Conservation (phyloP, 768 basidiomycete genomes). For the Pluteus cervinus region DNA sequence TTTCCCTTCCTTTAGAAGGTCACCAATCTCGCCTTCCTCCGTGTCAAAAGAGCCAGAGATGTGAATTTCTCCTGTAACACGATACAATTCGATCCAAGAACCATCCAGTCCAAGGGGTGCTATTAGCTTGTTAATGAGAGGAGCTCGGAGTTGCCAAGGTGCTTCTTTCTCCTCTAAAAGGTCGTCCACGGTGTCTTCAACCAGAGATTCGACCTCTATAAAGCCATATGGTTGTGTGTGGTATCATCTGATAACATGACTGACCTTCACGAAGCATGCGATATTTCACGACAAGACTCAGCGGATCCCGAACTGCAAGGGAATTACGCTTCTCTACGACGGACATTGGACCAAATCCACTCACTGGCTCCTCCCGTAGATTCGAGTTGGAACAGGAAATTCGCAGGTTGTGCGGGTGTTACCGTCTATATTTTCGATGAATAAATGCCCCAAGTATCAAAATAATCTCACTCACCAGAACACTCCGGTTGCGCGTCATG, state of each 20-base stretch:
- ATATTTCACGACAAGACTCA: slow-evolving; percentile 65
- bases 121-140: slow-evolving; percentile 42
- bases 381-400: slow-evolving; percentile 78
- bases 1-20: slow-evolving; percentile 24
- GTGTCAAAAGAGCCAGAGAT: slow-evolving; percentile 39
- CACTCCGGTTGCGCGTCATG: slow-evolving; percentile 35
- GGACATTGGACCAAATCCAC: slow-evolving; percentile 10
- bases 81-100: slow-evolving; percentile 65
- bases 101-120: slow-evolving; percentile 57
- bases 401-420: slow-evolving; percentile 67
- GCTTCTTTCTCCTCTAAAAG: slow-evolving; percentile 30
- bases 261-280: slow-evolving; percentile 80
- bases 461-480: slow-evolving; percentile 41
- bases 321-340: slow-evolving; percentile 8
- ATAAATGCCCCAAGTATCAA: neutral
- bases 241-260: neutral
- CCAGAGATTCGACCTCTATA: slow-evolving; percentile 63
- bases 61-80: slow-evolving; percentile 61
- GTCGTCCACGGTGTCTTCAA: slow-evolving; percentile 42
- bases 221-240: slow-evolving; percentile 4
- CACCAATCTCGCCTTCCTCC: slow-evolving; percentile 19
- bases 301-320: slow-evolving; percentile 50
- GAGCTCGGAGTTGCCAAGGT: slow-evolving; percentile 30
- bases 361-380: slow-evolving; percentile 57
- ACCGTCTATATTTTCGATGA: slow-evolving; percentile 47